These are phyloP conservation scores for Globisporangium ultimum DNA, from an alignment of 352 stramenopile genomes.

Conservation along the genomic window DNA sequence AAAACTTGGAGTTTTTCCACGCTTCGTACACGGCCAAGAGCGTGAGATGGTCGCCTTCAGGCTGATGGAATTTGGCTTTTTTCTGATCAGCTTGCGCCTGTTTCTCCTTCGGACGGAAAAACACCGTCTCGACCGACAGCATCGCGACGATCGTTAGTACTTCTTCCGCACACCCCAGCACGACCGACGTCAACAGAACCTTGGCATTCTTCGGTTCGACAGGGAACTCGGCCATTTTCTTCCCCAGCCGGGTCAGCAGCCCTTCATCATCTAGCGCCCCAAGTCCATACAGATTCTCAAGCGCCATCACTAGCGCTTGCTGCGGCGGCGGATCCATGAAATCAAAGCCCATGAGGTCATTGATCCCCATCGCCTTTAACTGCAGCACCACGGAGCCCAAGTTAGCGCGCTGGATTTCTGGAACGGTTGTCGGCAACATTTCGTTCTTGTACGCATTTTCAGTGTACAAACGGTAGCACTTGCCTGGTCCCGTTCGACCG, in stretches of 20 bases:
- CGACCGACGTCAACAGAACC: constrained; percentile 97
- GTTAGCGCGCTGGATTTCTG: constrained; percentile 99
- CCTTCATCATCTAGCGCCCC: constrained; percentile 98
- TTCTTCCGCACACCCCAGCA: constrained; percentile 98
- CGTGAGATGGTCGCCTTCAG: constrained; percentile 98
- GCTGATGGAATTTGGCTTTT: constrained; percentile 98
- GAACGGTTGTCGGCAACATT: constrained; percentile 97
- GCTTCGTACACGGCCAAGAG: constrained; percentile 97
- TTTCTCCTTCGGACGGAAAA: constrained; percentile 98
- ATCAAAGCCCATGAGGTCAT: constrained; percentile 98
- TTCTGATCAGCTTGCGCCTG: constrained; percentile 98
- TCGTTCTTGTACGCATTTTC: constrained; percentile 97
- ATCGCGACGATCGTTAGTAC: constrained; percentile 99
- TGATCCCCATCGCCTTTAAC: constrained; percentile 99
- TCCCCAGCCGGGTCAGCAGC: constrained; percentile 88
- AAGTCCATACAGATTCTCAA: constrained; percentile 97
- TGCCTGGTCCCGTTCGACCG: constrained; percentile 97
- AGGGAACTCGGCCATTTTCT: constrained; percentile 99
- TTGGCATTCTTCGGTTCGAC: constrained; percentile 99
- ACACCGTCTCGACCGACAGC: constrained; percentile 98
- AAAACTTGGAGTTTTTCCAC: constrained; percentile 98
- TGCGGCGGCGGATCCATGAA: constrained; percentile 99
- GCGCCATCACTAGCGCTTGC: constrained; percentile 95
- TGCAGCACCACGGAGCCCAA: constrained; percentile 98
- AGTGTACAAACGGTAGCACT: constrained; percentile 99